These are phyloP conservation scores for Claviceps sp. DNA, from an alignment of 2,329 filamentous ascomycete genomes.

Conservation along the genomic window DNA sequence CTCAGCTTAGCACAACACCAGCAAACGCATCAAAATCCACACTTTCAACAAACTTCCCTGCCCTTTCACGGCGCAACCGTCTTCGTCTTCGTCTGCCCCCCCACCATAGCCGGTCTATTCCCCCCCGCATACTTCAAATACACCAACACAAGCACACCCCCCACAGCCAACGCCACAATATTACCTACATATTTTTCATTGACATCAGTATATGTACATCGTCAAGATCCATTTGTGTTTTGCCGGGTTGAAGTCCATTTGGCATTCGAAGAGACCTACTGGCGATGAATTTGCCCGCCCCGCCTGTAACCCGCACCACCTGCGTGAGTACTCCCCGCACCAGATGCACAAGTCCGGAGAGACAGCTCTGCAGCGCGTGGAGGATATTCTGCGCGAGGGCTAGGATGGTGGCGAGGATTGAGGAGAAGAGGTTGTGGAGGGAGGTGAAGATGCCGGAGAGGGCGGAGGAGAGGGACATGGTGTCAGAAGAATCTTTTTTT, in stretches of 20 bases:
- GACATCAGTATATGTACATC: too few species aligned
- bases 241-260: too few species aligned
- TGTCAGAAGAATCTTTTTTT: background rate
- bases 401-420: constrained; percentile 22
- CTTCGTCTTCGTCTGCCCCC: constrained; percentile 16
- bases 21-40: too few species aligned
- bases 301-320: constrained; percentile 23
- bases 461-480: constrained; percentile 22
- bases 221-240: too few species aligned
- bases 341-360: constrained; percentile 23
- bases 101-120: constrained; percentile 13
- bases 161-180: constrained; percentile 20
- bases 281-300: constrained; percentile 25
- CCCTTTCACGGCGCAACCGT: constrained; percentile 17
- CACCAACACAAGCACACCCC: constrained; percentile 18
- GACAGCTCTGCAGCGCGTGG: constrained; percentile 20
- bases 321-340: constrained; percentile 22
- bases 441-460: constrained; percentile 25
- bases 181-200: constrained; percentile 17
- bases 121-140: constrained; percentile 22
- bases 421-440: constrained; percentile 27
- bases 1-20: too few species aligned
- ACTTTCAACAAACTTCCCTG: background rate
- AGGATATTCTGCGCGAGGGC: constrained; percentile 21
- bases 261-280: constrained; percentile 14